Conservation (phyloP, 345 rosid genomes). For the Balakata baccata region DNA sequence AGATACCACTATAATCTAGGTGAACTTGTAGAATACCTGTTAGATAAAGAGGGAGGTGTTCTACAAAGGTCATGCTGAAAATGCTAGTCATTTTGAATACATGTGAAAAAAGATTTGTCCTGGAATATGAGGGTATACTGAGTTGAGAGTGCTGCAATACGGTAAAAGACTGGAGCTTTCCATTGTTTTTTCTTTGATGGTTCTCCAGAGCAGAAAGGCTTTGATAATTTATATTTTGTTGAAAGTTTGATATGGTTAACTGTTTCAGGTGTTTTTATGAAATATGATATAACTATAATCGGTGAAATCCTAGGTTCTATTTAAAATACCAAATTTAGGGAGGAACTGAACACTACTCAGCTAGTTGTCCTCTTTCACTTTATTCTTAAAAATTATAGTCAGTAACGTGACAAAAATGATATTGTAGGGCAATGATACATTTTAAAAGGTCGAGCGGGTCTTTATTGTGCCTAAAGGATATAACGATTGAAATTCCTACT, state of each 20-base stretch:
- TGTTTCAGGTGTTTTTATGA: neutral
- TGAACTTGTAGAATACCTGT: neutral
- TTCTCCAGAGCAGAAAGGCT: neutral
- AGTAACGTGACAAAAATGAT: conserved; percentile 1
- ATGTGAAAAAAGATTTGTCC: neutral
- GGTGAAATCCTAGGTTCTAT: neutral
- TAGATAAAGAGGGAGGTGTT: neutral
- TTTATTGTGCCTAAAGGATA: neutral
- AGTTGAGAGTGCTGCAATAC: neutral
- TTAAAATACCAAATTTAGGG: neutral
- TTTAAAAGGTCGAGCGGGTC: conserved; percentile 5
- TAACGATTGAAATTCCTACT: neutral
- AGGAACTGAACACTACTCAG: neutral
- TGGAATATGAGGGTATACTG: neutral
- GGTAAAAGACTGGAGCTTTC: neutral
- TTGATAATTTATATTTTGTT: neutral
- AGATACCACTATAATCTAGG: neutral
- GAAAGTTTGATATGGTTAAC: neutral
- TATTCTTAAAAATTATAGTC: neutral
- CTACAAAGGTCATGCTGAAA: neutral
- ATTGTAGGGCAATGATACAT: neutral
- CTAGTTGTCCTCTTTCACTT: neutral
- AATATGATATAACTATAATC: neutral
- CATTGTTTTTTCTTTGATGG: conserved; percentile 40
- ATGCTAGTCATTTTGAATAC: neutral